These are phyloP conservation scores for Mercurialis annua DNA, from an alignment of 345 rosid species.

Conservation along the genomic window DNA sequence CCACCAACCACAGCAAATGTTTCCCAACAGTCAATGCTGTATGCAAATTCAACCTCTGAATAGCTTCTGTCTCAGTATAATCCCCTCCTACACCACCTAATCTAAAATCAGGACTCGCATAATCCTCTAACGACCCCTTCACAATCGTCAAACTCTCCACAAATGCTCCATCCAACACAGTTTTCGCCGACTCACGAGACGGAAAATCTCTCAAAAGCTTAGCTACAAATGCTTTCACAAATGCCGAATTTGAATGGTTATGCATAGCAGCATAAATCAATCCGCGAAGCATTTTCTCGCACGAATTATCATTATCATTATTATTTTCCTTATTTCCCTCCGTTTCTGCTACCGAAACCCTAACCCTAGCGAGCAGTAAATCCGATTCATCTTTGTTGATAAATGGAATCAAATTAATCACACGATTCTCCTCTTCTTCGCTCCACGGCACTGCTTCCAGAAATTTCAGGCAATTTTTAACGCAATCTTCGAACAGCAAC, in stretches of 20 bases:
- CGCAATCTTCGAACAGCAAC: constrained; percentile 58
- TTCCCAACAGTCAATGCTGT: constrained; percentile 54
- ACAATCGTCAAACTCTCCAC: constrained; percentile 48
- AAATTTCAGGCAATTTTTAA: constrained; percentile 42
- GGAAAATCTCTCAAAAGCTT: constrained; percentile 58
- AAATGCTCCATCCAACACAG: constrained; percentile 56
- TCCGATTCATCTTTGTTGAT: constrained; percentile 46
- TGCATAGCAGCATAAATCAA: constrained; percentile 47
- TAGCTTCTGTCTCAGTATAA: constrained; percentile 69
- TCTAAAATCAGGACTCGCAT: constrained; percentile 67
- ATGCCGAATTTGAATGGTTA: constrained; percentile 50
- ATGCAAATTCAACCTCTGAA: constrained; percentile 64
- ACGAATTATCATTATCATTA: constrained; percentile 24
- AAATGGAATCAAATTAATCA: constrained; percentile 42
- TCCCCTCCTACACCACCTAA: too few species aligned
- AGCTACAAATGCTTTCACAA: constrained; percentile 59
- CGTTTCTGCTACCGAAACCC: constrained; percentile 33
- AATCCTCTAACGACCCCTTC: constrained; percentile 66
- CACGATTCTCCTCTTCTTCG: constrained; percentile 57
- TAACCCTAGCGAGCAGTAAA: constrained; percentile 54
- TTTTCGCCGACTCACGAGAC: constrained; percentile 46
- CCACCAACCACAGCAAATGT: constrained; percentile 63
- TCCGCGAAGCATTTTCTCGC: constrained; percentile 63
- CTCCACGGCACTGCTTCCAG: constrained; percentile 76
- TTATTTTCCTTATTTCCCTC: constrained; percentile 5